Base-by-base conservation (phyloP, 192 early-diverging fungal genomes). In the Linnemannia elongata region DNA sequence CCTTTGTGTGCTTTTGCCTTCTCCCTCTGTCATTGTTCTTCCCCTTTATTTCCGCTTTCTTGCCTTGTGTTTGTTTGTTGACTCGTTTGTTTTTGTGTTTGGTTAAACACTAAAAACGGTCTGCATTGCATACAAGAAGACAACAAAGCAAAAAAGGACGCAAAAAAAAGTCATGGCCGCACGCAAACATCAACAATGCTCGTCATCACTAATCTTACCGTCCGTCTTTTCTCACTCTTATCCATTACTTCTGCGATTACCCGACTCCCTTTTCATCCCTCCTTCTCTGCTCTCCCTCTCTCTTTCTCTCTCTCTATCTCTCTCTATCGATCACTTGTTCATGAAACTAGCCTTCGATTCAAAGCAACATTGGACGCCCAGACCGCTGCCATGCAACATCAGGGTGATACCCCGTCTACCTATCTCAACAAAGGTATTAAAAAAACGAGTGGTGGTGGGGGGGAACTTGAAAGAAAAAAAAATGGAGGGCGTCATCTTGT, bases 341-440 rank as follows among this genome's bases (percentile, higher is more conserved):
- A 66, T 33, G 30, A 66, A 66, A 10, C 18, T 70, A 89, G 85
- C 66, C 69, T 89, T 42, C 73, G 82, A 35, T 89, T 81, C 72
- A 83, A 81, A 52, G 72, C 83, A 30, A 77, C 82, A 35, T 79
- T 87, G 41, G 88, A 89, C 17, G 91, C 92, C 54, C 90, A 91
- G 35, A 93, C 91, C 22, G 92, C 92, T 2, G 87, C 89, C 70
- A 89, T 89, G 80, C 91, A 90, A 55, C 84, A 80, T 3, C 82
- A 90, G 10, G 93, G 93, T 60, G 94, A 93, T 44, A 81, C 92
- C 1, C 89, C 92, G 27, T 82, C 95, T 38, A 95, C 95, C 3
- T 95, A 96, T 54, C 90, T 96, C 38, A 96, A 96, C 79, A 93
- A 93, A 87, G 95, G 95, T 88, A 92, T 88, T 79, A 13, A 30